Evolutionary conservation across 2,329 filamentous ascomycete species (phyloP).

Genomic region (Ramularia endophylla): DNA sequence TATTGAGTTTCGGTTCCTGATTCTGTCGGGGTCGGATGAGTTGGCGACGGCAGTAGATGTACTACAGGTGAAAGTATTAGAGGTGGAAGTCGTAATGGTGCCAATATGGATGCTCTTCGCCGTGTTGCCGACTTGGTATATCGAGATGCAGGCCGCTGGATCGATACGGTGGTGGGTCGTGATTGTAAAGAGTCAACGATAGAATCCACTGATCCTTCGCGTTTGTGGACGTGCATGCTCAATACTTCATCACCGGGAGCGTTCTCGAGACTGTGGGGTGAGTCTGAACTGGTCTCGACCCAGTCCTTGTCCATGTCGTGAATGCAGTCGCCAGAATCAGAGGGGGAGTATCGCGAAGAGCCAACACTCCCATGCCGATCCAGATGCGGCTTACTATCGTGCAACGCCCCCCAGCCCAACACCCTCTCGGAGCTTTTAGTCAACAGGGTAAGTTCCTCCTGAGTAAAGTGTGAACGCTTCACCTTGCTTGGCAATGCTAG

Average conservation of each 20-base stretch:
- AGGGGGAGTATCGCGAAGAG: conserved; percentile 10
- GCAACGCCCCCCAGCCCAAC: conserved; percentile 12
- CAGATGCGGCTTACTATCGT: conserved; percentile 5
- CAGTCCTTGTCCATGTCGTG: conserved; percentile 15
- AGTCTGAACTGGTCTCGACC: conserved; percentile 11
- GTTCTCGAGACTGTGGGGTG: conserved; percentile 11
- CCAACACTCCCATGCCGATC: conserved; percentile 10
- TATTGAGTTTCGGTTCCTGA: conserved; percentile 44
- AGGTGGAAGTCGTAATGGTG: conserved; percentile 26
- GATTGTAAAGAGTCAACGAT: too few relatives aligned
- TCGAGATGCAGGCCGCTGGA: too few relatives aligned
- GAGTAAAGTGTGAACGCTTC: conserved; percentile 62
- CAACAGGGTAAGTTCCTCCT: conserved; percentile 62
- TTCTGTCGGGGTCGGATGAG: conserved; percentile 1
- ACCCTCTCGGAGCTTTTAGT: conserved; percentile 47
- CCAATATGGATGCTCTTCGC: conserved; percentile 6
- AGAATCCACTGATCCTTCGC: conserved; percentile 8
- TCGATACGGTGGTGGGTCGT: too few relatives aligned
- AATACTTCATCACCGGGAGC: conserved; percentile 7
- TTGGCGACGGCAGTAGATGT: conserved; percentile 16
- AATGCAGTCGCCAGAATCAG: conserved; percentile 6
- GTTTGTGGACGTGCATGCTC: conserved; percentile 6
- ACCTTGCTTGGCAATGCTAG: conserved; percentile 66
- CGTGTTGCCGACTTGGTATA: background rate
- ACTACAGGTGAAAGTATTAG: conserved; percentile 22